Evolutionary conservation across 768 basidiomycete genomes (phyloP), one percentile per base, ranked within the genome.

Genomic region (Sporobolomyces roseus): DNA sequence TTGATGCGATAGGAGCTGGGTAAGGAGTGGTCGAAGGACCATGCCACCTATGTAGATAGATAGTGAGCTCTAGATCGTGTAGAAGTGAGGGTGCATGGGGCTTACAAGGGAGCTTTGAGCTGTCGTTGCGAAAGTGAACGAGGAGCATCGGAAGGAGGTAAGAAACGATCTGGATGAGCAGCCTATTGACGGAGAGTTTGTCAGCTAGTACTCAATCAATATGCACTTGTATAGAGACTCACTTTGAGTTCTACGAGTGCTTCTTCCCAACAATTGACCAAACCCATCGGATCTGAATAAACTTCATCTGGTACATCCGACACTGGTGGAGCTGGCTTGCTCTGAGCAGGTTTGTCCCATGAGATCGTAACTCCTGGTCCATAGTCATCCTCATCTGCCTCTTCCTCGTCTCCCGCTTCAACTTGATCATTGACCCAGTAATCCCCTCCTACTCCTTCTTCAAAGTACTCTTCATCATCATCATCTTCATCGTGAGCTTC

Each of bases 231-330:
- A 5, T 21, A 7, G 25, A 25, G 4, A 13, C 71, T 33, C 35
- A 68, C 71, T 55, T 72, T 72, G 50, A 65, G 46, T n/a, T 72
- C 71, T 3, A 13, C 1, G 6, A 72, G 53, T 2, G 71, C 71
- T 27, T 61, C 59, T 45, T 61, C 63, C 71, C 71, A 72, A 19
- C 66, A 64, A 35, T 65, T 58, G 25, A 68, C 63, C 36, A 72
- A 49, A 10, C 66, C 66, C 21, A 65, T 49, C 14, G 66, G 66
- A 33, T 72, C 71, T 32, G 41, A 35, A 60, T 65, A 72, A 17
- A 52, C 53, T 33, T n/a, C 41, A 25, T 48, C 49, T 17, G 48
- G 29, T 3, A 72, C 45, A 35, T 72, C 71, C 4, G 63, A 65
- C 19, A 36, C 19, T 4, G 36, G 23, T 16, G 3, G 25, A 1